phyloP scores from a whole-genome alignment of 2,329 filamentous ascomycete species.

The Hymenoscyphus scutula region DNA sequence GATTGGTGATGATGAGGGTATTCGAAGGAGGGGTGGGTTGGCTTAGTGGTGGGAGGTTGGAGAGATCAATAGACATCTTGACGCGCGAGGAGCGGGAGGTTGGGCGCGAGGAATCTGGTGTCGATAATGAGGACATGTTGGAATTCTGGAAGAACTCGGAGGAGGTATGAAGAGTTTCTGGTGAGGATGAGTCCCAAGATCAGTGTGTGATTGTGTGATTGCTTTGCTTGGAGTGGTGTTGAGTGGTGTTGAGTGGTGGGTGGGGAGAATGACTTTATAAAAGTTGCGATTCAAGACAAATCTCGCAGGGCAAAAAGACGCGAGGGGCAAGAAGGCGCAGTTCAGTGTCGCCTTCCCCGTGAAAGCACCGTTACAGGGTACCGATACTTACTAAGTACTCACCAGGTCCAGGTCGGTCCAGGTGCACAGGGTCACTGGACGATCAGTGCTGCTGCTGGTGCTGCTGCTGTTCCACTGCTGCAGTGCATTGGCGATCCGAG shows the following conservation, averaged over 20 bases:
- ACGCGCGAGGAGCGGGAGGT: conserved; percentile 36
- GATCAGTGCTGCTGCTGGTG: no score
- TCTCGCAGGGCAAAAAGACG: neutral
- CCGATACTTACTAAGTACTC: no score
- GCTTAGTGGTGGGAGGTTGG: conserved; percentile 64
- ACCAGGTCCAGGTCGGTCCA: no score
- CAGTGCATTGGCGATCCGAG: no score
- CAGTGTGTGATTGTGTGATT: neutral
- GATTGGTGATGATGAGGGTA: conserved; percentile 81
- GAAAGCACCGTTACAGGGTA: neutral
- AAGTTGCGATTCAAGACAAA: neutral
- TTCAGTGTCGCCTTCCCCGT: neutral
- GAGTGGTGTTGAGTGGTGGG: no score
- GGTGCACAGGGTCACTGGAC: no score
- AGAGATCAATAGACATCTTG: conserved; percentile 68
- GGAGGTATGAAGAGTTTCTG: conserved; percentile 6
- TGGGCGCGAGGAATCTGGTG: conserved; percentile 29
- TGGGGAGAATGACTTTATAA: neutral
- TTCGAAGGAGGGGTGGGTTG: conserved; percentile 76
- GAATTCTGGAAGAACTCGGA: conserved; percentile 9
- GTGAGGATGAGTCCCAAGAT: neutral
- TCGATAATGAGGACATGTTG: conserved; percentile 24
- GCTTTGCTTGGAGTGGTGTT: neutral
- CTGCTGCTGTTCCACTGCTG: no score
- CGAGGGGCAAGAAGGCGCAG: conserved; percentile 1